phyloP scores from a whole-genome alignment of 306 rosid species.

The Trifolium fragiferum region DNA sequence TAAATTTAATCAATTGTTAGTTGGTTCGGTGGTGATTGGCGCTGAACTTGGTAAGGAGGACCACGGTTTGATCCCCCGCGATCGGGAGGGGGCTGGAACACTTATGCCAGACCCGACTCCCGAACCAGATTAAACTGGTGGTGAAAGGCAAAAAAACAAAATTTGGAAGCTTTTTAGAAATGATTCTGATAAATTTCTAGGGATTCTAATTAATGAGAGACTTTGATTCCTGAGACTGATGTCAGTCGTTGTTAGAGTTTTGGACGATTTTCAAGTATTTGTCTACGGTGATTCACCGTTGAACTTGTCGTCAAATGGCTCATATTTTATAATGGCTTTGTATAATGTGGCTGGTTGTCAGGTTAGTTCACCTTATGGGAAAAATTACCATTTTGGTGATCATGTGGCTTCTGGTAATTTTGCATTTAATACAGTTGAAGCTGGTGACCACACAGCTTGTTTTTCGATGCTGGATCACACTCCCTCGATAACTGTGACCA shows the following conservation, averaged over 20 bases:
- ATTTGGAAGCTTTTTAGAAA: not conserved
- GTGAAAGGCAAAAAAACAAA: no score
- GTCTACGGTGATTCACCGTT: not conserved
- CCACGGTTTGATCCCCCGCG: no score
- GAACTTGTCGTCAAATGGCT: not conserved
- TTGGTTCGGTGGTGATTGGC: no score
- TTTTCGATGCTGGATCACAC: slow-evolving; percentile 58
- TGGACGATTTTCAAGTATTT: not conserved
- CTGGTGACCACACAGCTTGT: slow-evolving; percentile 78
- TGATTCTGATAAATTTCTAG: no score
- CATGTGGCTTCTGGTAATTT: slow-evolving; percentile 67
- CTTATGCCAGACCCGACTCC: no score
- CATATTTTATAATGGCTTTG: slow-evolving; percentile 18
- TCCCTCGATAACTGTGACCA: slow-evolving; percentile 38
- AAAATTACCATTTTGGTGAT: slow-evolving; percentile 57
- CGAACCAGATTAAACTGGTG: no score
- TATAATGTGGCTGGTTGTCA: slow-evolving; percentile 38
- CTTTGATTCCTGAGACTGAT: not conserved
- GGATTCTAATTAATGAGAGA: no score
- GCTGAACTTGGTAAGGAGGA: no score
- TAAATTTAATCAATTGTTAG: no score
- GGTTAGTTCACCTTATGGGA: slow-evolving; percentile 81
- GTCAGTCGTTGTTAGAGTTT: not conserved
- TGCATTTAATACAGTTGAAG: slow-evolving; percentile 73
- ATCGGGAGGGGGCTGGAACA: no score